Evolutionary conservation across 2,329 filamentous ascomycete genomes (phyloP), one percentile per base, ranked within the genome.

Genomic region (Botrytis galanthina): DNA sequence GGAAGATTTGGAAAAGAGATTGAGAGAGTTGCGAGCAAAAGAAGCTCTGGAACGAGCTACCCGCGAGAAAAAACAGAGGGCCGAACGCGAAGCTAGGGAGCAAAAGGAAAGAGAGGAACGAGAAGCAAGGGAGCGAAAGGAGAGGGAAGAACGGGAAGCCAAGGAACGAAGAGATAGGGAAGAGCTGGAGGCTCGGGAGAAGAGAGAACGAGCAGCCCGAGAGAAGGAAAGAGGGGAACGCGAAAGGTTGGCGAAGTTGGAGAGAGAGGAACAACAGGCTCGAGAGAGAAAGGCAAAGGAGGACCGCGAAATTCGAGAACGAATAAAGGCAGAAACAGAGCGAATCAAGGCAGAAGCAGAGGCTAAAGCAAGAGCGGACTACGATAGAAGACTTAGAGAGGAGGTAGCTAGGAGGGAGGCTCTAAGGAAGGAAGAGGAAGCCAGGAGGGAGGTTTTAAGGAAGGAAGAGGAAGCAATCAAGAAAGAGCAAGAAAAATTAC

Each of bases 1-100:
- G 59, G 88, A 89, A 48, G 87, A 89, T n/a, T 82, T 86, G 4
- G 84, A 86, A 51, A 86, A 83, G 73, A 83, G 85, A 71, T 80
- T 89, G 3, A 86, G 84, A 46, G 88, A 90, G 76, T 81, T 88
- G 22, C 85, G 88, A 60, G 88, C 89, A 67, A 89, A 87, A 76
- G 87, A 89, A 39, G 85, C 86, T 20, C 84, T 82, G 16, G 72
- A 78, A 79, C 22, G 80, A 78, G 74, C 82, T 85, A 64, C 61
- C 73, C 51, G 75, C 75, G 70, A 85, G 83, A 73, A 82, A 85
- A 71, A 80, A 88, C 46, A 64, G 29, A 39, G n/a, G 32, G 51
- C n/a, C 1, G 72, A 78, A 80, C 22, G 80, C 78, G 74, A 82
- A 85, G 69, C 64, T 71, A 46, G 75, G 74, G 70, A 85, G 83